Conservation (phyloP, 2,329 filamentous ascomycete species). For the Botrytis paeoniae region DNA sequence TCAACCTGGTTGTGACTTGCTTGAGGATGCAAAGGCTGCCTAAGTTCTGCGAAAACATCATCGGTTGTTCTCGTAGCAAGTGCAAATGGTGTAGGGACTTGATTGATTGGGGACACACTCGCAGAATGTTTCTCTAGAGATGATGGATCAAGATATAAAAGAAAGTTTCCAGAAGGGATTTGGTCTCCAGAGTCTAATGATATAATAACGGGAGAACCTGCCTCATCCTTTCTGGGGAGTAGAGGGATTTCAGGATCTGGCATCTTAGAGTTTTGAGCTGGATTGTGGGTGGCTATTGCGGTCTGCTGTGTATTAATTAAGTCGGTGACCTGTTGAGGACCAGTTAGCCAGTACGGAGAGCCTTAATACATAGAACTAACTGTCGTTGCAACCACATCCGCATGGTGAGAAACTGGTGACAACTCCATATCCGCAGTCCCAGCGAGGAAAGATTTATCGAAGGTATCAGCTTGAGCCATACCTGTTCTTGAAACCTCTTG, state of each 20-base stretch:
- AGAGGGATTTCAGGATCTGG: neutral
- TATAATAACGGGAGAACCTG: neutral
- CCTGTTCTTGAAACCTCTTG: neutral
- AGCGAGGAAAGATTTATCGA: neutral
- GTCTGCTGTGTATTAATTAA: neutral
- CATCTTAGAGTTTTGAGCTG: neutral
- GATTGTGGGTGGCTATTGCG: neutral
- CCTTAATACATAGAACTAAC: neutral
- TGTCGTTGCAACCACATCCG: neutral
- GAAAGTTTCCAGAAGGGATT: neutral
- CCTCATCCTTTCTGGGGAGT: neutral
- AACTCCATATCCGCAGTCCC: neutral
- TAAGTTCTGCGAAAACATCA: slow-evolving; percentile 36
- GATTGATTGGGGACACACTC: slow-evolving; percentile 18
- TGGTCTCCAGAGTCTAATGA: neutral
- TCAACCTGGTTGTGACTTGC: neutral
- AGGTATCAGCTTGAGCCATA: neutral
- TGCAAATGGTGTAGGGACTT: slow-evolving; percentile 16
- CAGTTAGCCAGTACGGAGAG: neutral
- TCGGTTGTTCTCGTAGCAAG: slow-evolving; percentile 31
- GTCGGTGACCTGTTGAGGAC: neutral
- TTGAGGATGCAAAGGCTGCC: slow-evolving; percentile 7
- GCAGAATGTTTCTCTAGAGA: slow-evolving; percentile 24
- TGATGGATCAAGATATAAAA: slow-evolving; percentile 10
- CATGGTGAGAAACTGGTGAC: neutral